Evolutionary conservation across 2,329 filamentous ascomycete species (phyloP).

Genomic region (Aspergillus brunneoviolaceus): DNA sequence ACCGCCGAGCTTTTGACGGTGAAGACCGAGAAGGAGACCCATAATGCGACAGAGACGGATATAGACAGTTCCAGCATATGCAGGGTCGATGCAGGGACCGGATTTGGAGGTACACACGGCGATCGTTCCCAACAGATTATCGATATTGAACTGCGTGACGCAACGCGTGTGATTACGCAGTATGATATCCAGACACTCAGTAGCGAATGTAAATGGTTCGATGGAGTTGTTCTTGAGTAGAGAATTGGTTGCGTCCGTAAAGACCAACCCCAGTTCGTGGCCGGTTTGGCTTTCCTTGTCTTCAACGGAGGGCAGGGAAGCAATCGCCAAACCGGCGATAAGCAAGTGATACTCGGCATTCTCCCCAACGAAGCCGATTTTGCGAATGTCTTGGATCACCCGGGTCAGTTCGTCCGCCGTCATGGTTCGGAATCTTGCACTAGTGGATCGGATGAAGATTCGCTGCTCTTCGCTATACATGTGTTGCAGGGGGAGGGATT

Average conservation of each 20-base stretch:
- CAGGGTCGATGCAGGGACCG: slow-evolving; percentile 32
- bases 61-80: slow-evolving; percentile 48
- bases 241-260: slow-evolving; percentile 34
- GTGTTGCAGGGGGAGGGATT: slow-evolving; percentile 36
- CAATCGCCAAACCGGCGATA: slow-evolving; percentile 37
- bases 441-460: slow-evolving; percentile 36
- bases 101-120: slow-evolving; percentile 35
- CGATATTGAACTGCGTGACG: slow-evolving; percentile 48
- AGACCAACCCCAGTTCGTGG: slow-evolving; percentile 38
- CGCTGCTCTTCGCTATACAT: slow-evolving; percentile 41
- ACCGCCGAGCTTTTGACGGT: slow-evolving; percentile 58
- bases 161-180: slow-evolving; percentile 43
- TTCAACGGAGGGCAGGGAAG: slow-evolving; percentile 33
- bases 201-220: slow-evolving; percentile 42
- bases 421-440: slow-evolving; percentile 36
- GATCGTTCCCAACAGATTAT: slow-evolving; percentile 42
- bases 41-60: slow-evolving; percentile 55
- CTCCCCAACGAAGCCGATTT: slow-evolving; percentile 30
- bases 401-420: slow-evolving; percentile 28
- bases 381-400: slow-evolving; percentile 33
- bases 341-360: slow-evolving; percentile 35
- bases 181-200: slow-evolving; percentile 41
- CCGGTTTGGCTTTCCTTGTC: slow-evolving; percentile 39
- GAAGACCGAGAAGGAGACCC: slow-evolving; percentile 54
- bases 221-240: slow-evolving; percentile 32